Conservation (phyloP, 495 filamentous ascomycete genomes). For the Neurospora intermedia region DNA sequence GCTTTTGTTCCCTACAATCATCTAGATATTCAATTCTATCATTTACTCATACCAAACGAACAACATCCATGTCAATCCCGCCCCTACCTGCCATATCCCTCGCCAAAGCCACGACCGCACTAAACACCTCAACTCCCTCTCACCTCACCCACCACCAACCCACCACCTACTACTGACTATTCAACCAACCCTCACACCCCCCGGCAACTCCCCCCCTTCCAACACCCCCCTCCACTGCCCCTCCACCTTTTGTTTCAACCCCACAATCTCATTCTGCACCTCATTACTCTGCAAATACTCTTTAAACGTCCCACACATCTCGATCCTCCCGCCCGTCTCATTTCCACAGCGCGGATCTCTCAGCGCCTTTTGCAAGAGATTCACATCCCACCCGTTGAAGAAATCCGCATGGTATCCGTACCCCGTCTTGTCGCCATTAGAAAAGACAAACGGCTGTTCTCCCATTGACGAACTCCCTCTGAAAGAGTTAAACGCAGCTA, state of each 20-base stretch:
- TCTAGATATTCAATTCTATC: no score
- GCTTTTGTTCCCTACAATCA: no score
- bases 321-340: slow-evolving; percentile 19
- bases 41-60: no score
- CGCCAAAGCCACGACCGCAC: no score
- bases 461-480: no score
- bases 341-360: slow-evolving; percentile 34
- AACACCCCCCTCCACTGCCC: neutral
- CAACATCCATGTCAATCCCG: no score
- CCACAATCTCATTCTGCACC: neutral
- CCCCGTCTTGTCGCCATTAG: slow-evolving; percentile 32
- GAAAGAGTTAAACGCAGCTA: slow-evolving; percentile 36
- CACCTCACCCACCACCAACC: neutral
- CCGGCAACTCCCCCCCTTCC: neutral
- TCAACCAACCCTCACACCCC: neutral
- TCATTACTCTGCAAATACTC: slow-evolving; percentile 3
- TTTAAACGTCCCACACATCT: slow-evolving; percentile 36
- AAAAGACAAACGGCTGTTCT: slow-evolving; percentile 47
- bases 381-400: slow-evolving; percentile 55
- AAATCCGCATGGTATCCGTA: slow-evolving; percentile 49
- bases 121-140: neutral
- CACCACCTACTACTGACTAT: neutral
- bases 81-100: no score
- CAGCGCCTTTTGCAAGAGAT: slow-evolving; percentile 38
- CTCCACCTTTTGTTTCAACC: neutral